phyloP scores from a whole-genome alignment of 805 yeast genomes.

The Metschnikowia shivogae region DNA sequence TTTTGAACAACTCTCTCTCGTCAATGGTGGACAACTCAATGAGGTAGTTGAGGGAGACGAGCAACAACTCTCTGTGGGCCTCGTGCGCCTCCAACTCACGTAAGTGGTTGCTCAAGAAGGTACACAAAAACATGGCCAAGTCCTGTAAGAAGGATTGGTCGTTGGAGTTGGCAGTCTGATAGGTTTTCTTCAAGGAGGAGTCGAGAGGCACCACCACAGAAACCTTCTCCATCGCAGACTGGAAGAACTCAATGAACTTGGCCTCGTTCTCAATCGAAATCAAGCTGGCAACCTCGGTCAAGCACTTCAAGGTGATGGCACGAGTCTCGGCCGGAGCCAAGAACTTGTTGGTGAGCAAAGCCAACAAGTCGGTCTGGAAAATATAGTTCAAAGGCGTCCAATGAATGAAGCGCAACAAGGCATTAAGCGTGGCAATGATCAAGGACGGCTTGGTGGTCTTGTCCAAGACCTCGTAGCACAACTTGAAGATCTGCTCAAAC shows the following conservation, averaged over 20 bases:
- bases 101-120: slow-evolving; percentile 76
- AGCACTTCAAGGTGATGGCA: slow-evolving; percentile 81
- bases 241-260: slow-evolving; percentile 67
- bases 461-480: slow-evolving; percentile 90
- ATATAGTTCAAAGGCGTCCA: slow-evolving; percentile 93
- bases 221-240: slow-evolving; percentile 67
- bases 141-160: slow-evolving; percentile 96
- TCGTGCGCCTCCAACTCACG: slow-evolving; percentile 53
- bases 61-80: slow-evolving; percentile 51
- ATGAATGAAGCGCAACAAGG: slow-evolving; percentile 78
- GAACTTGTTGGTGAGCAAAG: slow-evolving; percentile 69
- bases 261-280: slow-evolving; percentile 47
- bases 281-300: slow-evolving; percentile 83
- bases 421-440: slow-evolving; percentile 76
- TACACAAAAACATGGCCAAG: slow-evolving; percentile 86
- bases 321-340: slow-evolving; percentile 75
- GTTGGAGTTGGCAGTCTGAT: slow-evolving; percentile 66
- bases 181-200: slow-evolving; percentile 65
- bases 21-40: slow-evolving; percentile 84
- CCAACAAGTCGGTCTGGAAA: slow-evolving; percentile 80
- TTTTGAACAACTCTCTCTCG: slow-evolving; percentile 93
- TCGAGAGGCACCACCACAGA: slow-evolving; percentile 57
- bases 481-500: slow-evolving; percentile 86
- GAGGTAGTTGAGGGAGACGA: slow-evolving; percentile 74
- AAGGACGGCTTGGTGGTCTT: slow-evolving; percentile 82